Evolutionary conservation across 1,284 basidiomycete species (phyloP).

Genomic region (Puccinia hordei): DNA sequence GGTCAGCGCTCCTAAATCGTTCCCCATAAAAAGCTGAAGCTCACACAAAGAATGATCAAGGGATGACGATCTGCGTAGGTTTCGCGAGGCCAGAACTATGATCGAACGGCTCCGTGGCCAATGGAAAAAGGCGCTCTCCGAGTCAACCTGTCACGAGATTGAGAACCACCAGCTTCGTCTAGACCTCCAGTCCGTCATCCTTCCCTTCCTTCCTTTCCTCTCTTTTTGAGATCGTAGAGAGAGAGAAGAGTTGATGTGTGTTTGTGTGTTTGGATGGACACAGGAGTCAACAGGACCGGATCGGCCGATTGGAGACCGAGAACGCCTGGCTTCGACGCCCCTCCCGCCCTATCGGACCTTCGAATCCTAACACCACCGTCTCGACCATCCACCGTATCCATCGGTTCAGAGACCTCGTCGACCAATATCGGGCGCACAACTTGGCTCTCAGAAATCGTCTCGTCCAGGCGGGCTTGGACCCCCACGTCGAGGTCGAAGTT

Average conservation of each 20-base stretch:
- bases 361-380: neutral
- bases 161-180: neutral
- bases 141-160: neutral
- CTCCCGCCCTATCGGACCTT: too few species aligned
- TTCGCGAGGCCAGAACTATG: constrained; percentile 8
- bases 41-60: neutral
- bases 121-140: neutral
- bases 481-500: too few species aligned
- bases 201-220: neutral
- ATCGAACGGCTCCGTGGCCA: neutral
- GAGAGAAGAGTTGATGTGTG: too few species aligned
- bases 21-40: too few species aligned
- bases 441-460: too few species aligned
- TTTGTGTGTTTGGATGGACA: neutral
- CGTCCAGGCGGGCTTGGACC: too few species aligned
- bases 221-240: too few species aligned
- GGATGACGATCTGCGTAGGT: constrained; percentile 43
- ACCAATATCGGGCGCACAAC: neutral
- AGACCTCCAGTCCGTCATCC: neutral
- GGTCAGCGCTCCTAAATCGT: neutral
- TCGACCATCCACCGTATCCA: neutral
- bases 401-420: neutral
- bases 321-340: neutral
- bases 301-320: neutral
- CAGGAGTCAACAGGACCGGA: neutral